Conservation (phyloP, 345 rosid genomes). For the Ceriops tagal region DNA sequence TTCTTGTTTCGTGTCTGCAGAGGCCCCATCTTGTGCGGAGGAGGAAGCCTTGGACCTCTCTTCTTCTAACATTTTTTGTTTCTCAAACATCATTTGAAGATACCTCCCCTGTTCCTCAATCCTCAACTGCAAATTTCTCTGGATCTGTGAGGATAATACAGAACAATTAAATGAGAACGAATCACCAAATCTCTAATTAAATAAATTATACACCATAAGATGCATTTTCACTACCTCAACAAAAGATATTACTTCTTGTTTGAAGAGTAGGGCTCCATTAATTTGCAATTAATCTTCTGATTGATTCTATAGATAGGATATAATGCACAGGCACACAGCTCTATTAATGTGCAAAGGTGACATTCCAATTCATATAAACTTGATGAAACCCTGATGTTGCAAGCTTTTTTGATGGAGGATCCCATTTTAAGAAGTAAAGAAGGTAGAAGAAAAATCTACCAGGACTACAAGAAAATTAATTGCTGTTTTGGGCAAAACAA, state of each 20-base stretch:
- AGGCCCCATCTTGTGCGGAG: slow-evolving; percentile 24
- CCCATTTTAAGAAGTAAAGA: no score
- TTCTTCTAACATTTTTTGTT: slow-evolving; percentile 44
- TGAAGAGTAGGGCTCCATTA: no score
- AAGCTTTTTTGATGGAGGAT: no score
- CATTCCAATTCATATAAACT: no score
- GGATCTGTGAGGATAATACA: slow-evolving; percentile 48
- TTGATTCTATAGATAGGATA: no score
- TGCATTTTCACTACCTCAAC: not conserved
- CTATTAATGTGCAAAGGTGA: no score
- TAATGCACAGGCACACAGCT: no score
- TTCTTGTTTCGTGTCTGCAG: slow-evolving; percentile 21
- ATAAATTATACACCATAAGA: not conserved
- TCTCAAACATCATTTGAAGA: slow-evolving; percentile 59
- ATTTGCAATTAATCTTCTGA: no score
- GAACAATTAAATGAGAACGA: not conserved
- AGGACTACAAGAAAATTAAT: no score
- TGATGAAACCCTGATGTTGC: no score
- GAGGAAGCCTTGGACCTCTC: slow-evolving; percentile 32
- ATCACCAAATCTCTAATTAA: not conserved
- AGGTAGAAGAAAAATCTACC: no score
- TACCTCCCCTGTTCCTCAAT: slow-evolving; percentile 82
- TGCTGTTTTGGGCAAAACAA: no score
- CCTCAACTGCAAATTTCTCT: slow-evolving; percentile 69
- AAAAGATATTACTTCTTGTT: not conserved